Evolutionary conservation across 2,329 filamentous ascomycete species (phyloP).

Genomic region (Paramyrothecium roridum): DNA sequence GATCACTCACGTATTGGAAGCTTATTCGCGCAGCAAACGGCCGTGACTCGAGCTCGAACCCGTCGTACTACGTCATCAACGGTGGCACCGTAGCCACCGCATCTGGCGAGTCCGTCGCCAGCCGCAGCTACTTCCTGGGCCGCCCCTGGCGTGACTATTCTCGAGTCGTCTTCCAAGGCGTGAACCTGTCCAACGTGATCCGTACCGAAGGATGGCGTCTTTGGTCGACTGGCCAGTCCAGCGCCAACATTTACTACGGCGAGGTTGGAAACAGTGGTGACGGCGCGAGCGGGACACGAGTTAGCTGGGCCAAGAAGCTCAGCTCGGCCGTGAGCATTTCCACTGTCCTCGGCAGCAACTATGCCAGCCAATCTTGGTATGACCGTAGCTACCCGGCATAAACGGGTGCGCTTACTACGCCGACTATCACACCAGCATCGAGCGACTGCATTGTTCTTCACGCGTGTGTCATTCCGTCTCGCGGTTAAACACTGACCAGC

Average conservation of each 20-base stretch:
- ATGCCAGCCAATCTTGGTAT: not conserved
- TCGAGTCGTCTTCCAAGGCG: slow-evolving; percentile 46
- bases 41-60: slow-evolving; percentile 27
- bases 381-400: not conserved
- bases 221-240: slow-evolving; percentile 46
- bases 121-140: slow-evolving; percentile 39
- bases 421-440: not conserved
- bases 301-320: slow-evolving; percentile 35
- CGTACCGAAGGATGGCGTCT: slow-evolving; percentile 48
- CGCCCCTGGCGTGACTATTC: slow-evolving; percentile 43
- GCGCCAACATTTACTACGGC: slow-evolving; percentile 49
- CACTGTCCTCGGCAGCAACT: slow-evolving; percentile 5
- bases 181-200: slow-evolving; percentile 34
- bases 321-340: slow-evolving; percentile 6
- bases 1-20: not conserved
- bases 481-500: not conserved
- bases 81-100: slow-evolving; percentile 28
- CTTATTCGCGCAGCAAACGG: slow-evolving; percentile 24
- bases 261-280: slow-evolving; percentile 58
- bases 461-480: not conserved
- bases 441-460: not conserved
- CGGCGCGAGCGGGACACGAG: slow-evolving; percentile 51
- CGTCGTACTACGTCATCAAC: slow-evolving; percentile 43
- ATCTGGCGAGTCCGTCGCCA: slow-evolving; percentile 14
- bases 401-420: not conserved